Base-by-base conservation (phyloP, 1,139 yeast species). In the Candida neerlandica region DNA sequence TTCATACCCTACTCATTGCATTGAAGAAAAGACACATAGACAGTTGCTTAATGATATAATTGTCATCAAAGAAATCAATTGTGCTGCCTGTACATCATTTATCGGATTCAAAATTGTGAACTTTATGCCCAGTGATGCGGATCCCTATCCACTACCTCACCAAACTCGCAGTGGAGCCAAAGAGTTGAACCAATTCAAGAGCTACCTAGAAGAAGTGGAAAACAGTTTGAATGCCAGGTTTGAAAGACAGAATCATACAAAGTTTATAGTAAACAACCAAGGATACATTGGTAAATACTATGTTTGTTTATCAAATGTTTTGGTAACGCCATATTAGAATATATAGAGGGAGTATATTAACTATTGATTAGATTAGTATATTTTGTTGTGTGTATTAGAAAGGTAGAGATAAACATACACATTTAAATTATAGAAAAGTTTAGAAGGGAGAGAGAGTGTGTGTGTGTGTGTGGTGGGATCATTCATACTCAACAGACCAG, bases 91-190 rank as follows among this genome's bases (percentile, higher is more conserved):
- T 43, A 43, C 46, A 26, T 54, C 49, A n/a, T 49, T 53, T 9
- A 44, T 61, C 14, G 64, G 66, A 5, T 58, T 55, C 41, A 55
- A 53, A 41, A 47, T 61, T 3, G 48, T 55, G 14, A 48, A 48
- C 11, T 42, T 55, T 27, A 50, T 47, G n/a, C 48, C 52, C 4
- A 37, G 38, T 15, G 37, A 42, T 5, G 6, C 29, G 2, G 16
- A n/a, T 5, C 41, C 16, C 5, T 3, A 6, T 10, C 41, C 29
- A 37, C 41, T 9, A 15, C 37, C 47, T 11, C 26, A 41, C 5
- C 21, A 45, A 10, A 33, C 43, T 10, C 38, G 29, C 2, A 27
- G 14, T 23, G 37, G 44, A 19, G 16, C 19, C 11, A 21, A 27
- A 37, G 60, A 45, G 15, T 43, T 56, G 15, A 48, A 48, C 10